A percentile compares a stretch with the other conserved stretches of the same genome.
phyloP scores from a whole-genome alignment of 169 alveolate species.

The Eimeria sp. region DNA sequence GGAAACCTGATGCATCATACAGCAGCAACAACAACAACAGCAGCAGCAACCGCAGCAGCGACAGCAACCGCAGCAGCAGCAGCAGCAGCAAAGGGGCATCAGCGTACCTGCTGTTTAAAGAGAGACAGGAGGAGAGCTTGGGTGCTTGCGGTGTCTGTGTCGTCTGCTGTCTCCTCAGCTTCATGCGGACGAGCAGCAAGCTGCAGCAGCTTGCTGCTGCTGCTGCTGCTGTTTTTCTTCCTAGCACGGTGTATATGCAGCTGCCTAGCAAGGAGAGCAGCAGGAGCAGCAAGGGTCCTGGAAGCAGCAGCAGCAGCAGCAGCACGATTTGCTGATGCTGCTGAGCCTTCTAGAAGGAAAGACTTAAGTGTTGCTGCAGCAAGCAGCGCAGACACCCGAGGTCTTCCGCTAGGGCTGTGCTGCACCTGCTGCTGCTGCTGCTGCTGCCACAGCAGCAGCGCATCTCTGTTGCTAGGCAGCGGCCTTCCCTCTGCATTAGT shows the following conservation, averaged over 20 bases:
- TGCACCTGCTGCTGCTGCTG: conserved; percentile 75
- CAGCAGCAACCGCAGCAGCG: conserved; percentile 25
- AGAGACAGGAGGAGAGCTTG: conserved; percentile 31
- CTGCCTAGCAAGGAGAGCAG: conserved; percentile 58
- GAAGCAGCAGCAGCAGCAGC: conserved; percentile 17
- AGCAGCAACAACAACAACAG: neutral
- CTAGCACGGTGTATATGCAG: conserved; percentile 19
- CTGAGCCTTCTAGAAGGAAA: neutral
- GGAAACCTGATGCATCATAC: neutral
- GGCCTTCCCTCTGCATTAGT: conserved; percentile 59
- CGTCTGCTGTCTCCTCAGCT: conserved; percentile 11
- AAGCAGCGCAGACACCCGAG: conserved; percentile 14
- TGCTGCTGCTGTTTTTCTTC: neutral
- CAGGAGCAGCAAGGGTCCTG: conserved; percentile 49
- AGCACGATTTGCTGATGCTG: neutral
- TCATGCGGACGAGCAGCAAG: neutral
- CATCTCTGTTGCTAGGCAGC: conserved; percentile 79
- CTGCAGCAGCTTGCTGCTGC: neutral
- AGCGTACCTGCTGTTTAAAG: conserved; percentile 18
- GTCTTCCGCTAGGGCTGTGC: conserved; percentile 52
- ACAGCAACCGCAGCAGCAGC: conserved; percentile 45
- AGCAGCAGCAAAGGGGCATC: conserved; percentile 13
- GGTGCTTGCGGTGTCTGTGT: neutral
- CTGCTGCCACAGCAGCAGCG: conserved; percentile 77
- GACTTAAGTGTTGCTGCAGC: neutral